Percentiles rank a stretch among this genome's conserved stretches.
Conservation (phyloP, 1,284 basidiomycete species). For the Phylloporus sp. region DNA sequence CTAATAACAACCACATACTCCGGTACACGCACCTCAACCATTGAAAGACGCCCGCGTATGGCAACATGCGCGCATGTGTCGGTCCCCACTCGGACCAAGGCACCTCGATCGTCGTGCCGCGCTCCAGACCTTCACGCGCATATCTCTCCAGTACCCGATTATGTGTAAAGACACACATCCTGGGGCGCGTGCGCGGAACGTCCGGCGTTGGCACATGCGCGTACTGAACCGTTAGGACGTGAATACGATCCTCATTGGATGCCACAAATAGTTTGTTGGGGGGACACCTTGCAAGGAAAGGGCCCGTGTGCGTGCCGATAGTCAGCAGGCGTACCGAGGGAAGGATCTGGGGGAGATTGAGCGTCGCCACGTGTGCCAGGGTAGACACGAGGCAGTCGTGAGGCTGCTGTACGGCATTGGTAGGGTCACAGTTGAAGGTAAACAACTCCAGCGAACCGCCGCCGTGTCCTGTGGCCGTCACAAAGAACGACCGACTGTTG, state of each 20-base stretch:
- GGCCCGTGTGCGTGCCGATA: slow-evolving; percentile 43
- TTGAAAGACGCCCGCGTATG: slow-evolving; percentile 37
- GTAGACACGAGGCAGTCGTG: background rate
- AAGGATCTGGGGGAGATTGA: slow-evolving; percentile 45
- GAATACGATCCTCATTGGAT: slow-evolving; percentile 49
- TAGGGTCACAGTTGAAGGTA: slow-evolving; percentile 35
- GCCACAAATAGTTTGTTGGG: slow-evolving; percentile 47
- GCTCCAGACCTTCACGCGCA: slow-evolving; percentile 18
- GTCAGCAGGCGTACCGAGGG: slow-evolving; percentile 22
- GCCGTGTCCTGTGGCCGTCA: slow-evolving; percentile 42
- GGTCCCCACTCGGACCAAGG: slow-evolving; percentile 59
- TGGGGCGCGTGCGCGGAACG: slow-evolving; percentile 19
- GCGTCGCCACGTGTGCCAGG: slow-evolving; percentile 38
- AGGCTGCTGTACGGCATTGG: background rate
- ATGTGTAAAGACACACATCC: slow-evolving; percentile 47
- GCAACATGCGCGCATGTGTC: slow-evolving; percentile 48
- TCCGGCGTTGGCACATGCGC: slow-evolving; percentile 15
- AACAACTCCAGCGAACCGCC: slow-evolving; percentile 52
- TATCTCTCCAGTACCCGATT: slow-evolving; percentile 45
- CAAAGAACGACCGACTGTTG: slow-evolving; percentile 51
- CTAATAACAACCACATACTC: background rate
- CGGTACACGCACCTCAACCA: slow-evolving; percentile 47
- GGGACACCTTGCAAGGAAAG: slow-evolving; percentile 46
- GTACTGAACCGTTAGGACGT: slow-evolving; percentile 52
- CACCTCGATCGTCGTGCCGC: slow-evolving; percentile 17